These are phyloP conservation scores for Phallus indusiatus DNA, from an alignment of 768 basidiomycete species.

Conservation along the genomic window DNA sequence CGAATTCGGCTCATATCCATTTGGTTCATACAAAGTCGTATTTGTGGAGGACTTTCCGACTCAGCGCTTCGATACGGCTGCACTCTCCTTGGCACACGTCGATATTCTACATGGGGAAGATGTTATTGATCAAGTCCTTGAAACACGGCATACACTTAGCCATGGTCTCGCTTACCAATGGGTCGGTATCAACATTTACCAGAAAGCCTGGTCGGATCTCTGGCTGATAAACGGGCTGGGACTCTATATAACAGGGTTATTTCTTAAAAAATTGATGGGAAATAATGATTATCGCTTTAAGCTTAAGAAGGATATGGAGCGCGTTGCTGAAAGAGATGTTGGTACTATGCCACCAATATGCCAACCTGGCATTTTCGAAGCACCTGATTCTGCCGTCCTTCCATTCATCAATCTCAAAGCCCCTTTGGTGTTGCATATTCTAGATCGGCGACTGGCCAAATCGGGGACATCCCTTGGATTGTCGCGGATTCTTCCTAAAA, in stretches of 20 bases:
- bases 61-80: conserved; percentile 77
- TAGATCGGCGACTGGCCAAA: conserved; percentile 89
- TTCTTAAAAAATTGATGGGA: conserved; percentile 78
- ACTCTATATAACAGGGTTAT: conserved; percentile 82
- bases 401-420: conserved; percentile 94
- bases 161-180: conserved; percentile 94
- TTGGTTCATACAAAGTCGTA: conserved; percentile 86
- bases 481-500: conserved; percentile 87
- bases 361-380: conserved; percentile 75
- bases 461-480: conserved; percentile 92
- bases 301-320: conserved; percentile 93
- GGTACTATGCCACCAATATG: conserved; percentile 90
- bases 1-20: conserved; percentile 94
- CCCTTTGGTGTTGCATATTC: conserved; percentile 91
- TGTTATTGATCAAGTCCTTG: conserved; percentile 87
- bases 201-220: conserved; percentile 84
- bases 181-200: conserved; percentile 94
- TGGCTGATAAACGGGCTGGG: conserved; percentile 97
- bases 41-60: conserved; percentile 85
- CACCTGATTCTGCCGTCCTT: conserved; percentile 68
- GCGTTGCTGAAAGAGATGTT: conserved; percentile 78
- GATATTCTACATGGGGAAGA: conserved; percentile 83
- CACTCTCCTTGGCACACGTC: conserved; percentile 65
- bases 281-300: conserved; percentile 96
- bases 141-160: conserved; percentile 75